Conservation (phyloP, 257 asterid genomes). For the Thymus mandschuricus region DNA sequence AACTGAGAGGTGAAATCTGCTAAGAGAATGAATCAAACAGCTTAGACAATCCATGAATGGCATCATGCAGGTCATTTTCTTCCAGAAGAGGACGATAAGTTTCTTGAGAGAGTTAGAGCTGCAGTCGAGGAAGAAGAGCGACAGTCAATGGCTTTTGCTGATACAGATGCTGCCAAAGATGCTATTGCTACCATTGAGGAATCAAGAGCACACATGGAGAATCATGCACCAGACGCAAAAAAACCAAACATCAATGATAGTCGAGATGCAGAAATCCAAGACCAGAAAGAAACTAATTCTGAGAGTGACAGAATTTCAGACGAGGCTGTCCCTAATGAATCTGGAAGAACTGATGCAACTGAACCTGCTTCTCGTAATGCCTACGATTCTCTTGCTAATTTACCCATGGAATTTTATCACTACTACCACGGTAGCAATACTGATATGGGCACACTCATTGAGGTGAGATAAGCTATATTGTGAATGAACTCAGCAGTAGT, state of each 20-base stretch:
- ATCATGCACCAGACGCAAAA: conserved; percentile 37
- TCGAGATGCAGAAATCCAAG: conserved; percentile 36
- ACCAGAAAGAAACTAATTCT: conserved; percentile 34
- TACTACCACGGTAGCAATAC: conserved; percentile 92
- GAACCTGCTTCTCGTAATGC: conserved; percentile 48
- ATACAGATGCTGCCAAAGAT: conserved; percentile 79
- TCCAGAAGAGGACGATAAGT: conserved; percentile 97
- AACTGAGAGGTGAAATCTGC: conserved; percentile 19
- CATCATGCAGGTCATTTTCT: conserved; percentile 74
- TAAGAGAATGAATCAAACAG: conserved; percentile 6
- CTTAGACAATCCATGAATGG: conserved; percentile 23
- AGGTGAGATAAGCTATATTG: conserved; percentile 49
- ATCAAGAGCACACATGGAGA: conserved; percentile 52
- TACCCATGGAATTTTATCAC: conserved; percentile 94
- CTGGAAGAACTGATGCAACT: conserved; percentile 35
- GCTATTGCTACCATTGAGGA: conserved; percentile 85
- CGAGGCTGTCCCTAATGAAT: conserved; percentile 39
- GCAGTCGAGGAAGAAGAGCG: conserved; percentile 98
- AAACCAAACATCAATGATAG: conserved; percentile 33
- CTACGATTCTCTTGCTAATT: conserved; percentile 59
- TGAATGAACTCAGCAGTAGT: background rate
- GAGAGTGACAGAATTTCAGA: conserved; percentile 32
- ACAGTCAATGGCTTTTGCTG: conserved; percentile 75
- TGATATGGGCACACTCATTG: conserved; percentile 96
- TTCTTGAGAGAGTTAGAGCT: conserved; percentile 91